These are phyloP conservation scores for Calonectria fujianensis DNA, from an alignment of 2,329 filamentous ascomycete genomes.

Conservation along the genomic window DNA sequence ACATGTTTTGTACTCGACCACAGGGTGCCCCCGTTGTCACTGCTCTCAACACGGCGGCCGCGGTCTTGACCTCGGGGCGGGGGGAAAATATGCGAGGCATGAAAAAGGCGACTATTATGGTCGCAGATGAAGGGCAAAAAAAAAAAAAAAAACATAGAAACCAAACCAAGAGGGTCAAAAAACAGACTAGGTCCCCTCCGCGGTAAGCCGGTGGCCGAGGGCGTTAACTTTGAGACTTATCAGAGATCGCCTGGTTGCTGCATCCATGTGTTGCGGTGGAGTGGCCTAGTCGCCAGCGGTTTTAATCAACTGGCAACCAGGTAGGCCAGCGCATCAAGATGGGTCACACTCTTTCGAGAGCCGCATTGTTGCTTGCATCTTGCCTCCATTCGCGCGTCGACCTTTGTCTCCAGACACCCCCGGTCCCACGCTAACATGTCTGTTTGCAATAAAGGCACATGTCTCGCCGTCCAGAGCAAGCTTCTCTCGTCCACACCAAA, in stretches of 20 bases:
- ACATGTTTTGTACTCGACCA: constrained; percentile 11
- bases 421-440: constrained; percentile 70
- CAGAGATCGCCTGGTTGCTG: constrained; percentile 69
- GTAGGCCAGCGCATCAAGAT: constrained; percentile 94
- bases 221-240: constrained; percentile 58
- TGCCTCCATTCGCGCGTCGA: constrained; percentile 63
- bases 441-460: constrained; percentile 80
- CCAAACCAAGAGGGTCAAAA: constrained; percentile 42
- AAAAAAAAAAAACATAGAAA: constrained; percentile 33
- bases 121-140: constrained; percentile 33
- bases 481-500: constrained; percentile 61
- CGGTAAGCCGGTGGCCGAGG: constrained; percentile 54
- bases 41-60: constrained; percentile 44
- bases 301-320: constrained; percentile 87
- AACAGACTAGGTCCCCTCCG: constrained; percentile 52
- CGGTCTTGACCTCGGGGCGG: constrained; percentile 37
- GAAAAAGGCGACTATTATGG: constrained; percentile 23
- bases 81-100: constrained; percentile 32
- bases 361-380: constrained; percentile 79
- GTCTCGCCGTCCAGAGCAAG: constrained; percentile 68
- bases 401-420: constrained; percentile 65
- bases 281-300: constrained; percentile 76
- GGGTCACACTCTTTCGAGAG: constrained; percentile 80
- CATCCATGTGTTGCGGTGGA: constrained; percentile 72
- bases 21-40: constrained; percentile 36